Conservation (phyloP, 2,329 filamentous ascomycete genomes). For the Fusarium luffae region DNA sequence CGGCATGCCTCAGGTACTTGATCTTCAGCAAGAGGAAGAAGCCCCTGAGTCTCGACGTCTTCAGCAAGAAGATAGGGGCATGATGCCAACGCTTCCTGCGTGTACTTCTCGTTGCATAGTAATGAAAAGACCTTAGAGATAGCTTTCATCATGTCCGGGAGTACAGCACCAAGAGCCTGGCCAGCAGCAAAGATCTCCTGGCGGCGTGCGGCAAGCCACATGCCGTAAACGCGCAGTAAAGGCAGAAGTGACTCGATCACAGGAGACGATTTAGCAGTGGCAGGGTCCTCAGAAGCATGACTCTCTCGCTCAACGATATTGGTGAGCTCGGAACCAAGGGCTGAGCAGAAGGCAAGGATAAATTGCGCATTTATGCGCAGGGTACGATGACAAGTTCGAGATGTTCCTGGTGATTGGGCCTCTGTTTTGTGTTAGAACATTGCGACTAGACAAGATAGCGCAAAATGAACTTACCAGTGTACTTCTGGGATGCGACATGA, state of each 20-base stretch:
- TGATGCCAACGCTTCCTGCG: slow-evolving; percentile 51
- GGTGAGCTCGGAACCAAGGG: slow-evolving; percentile 76
- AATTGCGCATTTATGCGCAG: slow-evolving; percentile 83
- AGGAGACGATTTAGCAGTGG: slow-evolving; percentile 50
- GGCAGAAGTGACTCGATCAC: slow-evolving; percentile 59
- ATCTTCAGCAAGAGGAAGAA: slow-evolving; percentile 55
- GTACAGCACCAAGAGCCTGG: slow-evolving; percentile 57
- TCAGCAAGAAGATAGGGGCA: slow-evolving; percentile 64
- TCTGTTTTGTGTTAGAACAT: slow-evolving; percentile 49
- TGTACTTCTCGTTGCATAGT: slow-evolving; percentile 59
- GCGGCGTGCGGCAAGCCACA: slow-evolving; percentile 63
- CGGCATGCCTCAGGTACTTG: slow-evolving; percentile 55
- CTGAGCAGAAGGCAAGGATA: slow-evolving; percentile 76
- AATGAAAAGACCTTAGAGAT: slow-evolving; percentile 60
- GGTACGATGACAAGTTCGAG: slow-evolving; percentile 70
- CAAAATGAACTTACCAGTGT: slow-evolving; percentile 48
- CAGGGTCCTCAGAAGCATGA: slow-evolving; percentile 34
- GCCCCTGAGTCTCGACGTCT: slow-evolving; percentile 59
- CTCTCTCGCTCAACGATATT: slow-evolving; percentile 52
- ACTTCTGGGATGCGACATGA: slow-evolving; percentile 66
- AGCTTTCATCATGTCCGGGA: slow-evolving; percentile 59
- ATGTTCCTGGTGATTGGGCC: slow-evolving; percentile 58
- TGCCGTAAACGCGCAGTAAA: slow-evolving; percentile 63
- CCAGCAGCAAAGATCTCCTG: slow-evolving; percentile 59
- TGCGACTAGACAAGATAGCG: not conserved